Evolutionary conservation across 495 filamentous ascomycete species (phyloP).

Genomic region (Aspergillus bridgeri): DNA sequence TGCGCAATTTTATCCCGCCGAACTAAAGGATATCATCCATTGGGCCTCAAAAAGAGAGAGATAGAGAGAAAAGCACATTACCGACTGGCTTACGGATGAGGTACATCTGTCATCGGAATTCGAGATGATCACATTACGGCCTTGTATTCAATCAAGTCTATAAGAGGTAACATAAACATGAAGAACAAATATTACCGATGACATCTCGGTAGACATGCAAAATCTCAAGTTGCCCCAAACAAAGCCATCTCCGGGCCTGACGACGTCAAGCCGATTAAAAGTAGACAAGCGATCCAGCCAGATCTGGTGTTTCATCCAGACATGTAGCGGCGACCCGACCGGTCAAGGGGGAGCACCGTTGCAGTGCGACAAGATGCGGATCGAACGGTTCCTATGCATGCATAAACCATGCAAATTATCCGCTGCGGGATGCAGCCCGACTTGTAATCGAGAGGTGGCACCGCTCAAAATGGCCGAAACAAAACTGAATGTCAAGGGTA

Average conservation of each 20-base stretch:
- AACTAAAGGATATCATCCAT: background rate
- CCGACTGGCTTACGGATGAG: too few species aligned
- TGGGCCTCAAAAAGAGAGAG: too few species aligned
- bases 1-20: constrained; percentile 55
- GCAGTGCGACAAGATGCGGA: too few species aligned
- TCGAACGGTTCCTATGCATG: background rate
- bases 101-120: too few species aligned
- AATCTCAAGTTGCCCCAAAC: background rate
- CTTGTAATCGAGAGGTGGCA: background rate
- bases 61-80: too few species aligned
- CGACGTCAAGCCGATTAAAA: background rate
- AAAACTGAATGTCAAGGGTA: background rate
- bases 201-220: background rate
- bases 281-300: background rate
- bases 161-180: background rate
- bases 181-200: background rate
- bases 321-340: background rate
- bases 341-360: background rate
- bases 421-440: constrained; percentile 4
- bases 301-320: background rate
- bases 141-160: background rate
- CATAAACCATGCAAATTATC: background rate
- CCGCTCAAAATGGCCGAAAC: background rate
- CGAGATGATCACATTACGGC: background rate
- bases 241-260: background rate